phyloP scores from a whole-genome alignment of 371 early-diverging fungal species.

The Mortierella sp. region DNA sequence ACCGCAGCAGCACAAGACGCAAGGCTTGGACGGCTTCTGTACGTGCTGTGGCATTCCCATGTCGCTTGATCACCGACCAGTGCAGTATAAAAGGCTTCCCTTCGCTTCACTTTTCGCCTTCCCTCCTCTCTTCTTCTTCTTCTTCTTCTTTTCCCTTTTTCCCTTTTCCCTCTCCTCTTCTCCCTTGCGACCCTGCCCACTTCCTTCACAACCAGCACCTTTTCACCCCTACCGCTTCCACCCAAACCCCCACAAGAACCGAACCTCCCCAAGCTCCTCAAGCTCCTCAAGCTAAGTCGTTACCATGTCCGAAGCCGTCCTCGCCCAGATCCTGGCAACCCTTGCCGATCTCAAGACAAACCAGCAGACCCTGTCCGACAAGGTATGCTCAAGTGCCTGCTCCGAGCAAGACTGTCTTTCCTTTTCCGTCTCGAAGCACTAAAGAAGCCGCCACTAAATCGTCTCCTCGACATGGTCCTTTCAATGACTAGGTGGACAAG shows the following conservation, averaged over 20 bases:
- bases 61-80: constrained; percentile 6
- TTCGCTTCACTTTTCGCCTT: constrained; percentile 7
- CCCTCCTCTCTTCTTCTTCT: constrained; percentile 10
- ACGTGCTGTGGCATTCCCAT: no score
- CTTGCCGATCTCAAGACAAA: constrained; percentile 50
- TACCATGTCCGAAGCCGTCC: constrained; percentile 44
- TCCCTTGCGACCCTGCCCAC: constrained; percentile 24
- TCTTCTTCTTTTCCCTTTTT: constrained; percentile 24
- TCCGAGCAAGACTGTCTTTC: neutral
- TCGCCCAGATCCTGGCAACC: constrained; percentile 42
- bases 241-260: neutral
- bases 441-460: neutral
- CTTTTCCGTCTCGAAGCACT: neutral
- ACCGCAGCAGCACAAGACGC: no score
- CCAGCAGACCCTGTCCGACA: constrained; percentile 44
- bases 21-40: no score
- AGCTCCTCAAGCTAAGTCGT: constrained; percentile 3
- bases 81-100: constrained; percentile 23
- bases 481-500: constrained; percentile 41
- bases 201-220: constrained; percentile 8
- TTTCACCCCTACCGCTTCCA: neutral
- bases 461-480: neutral
- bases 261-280: neutral
- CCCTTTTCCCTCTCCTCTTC: constrained; percentile 18
- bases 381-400: constrained; percentile 19